phyloP scores from a whole-genome alignment of 805 yeast species.

The Barnettozyma wickerhamii region DNA sequence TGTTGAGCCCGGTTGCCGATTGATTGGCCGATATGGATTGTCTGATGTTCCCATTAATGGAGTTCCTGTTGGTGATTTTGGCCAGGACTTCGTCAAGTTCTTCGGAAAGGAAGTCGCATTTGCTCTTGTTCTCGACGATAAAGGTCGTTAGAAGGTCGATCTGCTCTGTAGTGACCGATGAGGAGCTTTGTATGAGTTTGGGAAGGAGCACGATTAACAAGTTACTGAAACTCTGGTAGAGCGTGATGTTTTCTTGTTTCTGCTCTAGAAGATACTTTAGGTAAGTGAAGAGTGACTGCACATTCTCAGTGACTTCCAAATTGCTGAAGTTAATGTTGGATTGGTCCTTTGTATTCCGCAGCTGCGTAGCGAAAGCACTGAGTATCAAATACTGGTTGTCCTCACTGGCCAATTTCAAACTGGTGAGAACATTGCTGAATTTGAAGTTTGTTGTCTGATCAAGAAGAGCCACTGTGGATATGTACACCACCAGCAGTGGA shows the following conservation, averaged over 20 bases:
- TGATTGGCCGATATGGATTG: constrained; percentile 9
- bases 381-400: constrained; percentile 19
- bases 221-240: constrained; percentile 12
- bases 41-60: constrained; percentile 12
- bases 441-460: constrained; percentile 13
- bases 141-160: constrained; percentile 12
- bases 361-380: constrained; percentile 12
- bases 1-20: background rate
- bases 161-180: constrained; percentile 9
- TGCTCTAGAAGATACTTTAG: constrained; percentile 10
- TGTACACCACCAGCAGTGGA: constrained; percentile 20
- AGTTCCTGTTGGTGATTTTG: constrained; percentile 13
- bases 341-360: constrained; percentile 10
- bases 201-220: constrained; percentile 14
- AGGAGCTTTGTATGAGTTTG: constrained; percentile 2
- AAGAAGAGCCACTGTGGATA: constrained; percentile 4
- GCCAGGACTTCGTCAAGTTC: constrained; percentile 13
- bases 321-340: constrained; percentile 10
- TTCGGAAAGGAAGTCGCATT: constrained; percentile 10
- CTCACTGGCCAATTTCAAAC: constrained; percentile 10
- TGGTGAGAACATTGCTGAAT: constrained; percentile 11
- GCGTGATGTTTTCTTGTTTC: background rate
- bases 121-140: constrained; percentile 4
- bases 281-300: constrained; percentile 10
- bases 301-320: constrained; percentile 16